Percentiles rank a stretch among this genome's conserved stretches.
These are phyloP conservation scores for Singerocomus inundabilis DNA, from an alignment of 1,284 basidiomycete species.

Conservation along the genomic window DNA sequence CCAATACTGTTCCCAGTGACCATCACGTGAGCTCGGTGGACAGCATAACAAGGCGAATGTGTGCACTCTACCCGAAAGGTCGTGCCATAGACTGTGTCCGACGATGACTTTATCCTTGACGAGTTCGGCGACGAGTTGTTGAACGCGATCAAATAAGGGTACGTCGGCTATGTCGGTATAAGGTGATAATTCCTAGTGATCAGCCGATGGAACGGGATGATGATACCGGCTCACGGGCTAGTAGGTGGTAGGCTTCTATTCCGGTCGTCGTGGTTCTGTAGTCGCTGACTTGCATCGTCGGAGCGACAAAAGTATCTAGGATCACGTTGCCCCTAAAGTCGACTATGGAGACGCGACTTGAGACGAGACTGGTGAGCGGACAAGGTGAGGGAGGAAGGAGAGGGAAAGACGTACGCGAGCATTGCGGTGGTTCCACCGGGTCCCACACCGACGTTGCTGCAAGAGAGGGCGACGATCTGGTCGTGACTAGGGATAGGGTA, in stretches of 20 bases:
- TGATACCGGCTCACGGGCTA: conserved; percentile 41
- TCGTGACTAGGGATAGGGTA: conserved; percentile 39
- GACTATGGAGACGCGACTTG: conserved; percentile 61
- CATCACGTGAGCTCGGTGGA: conserved; percentile 13
- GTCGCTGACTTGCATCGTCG: conserved; percentile 70
- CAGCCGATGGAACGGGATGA: conserved; percentile 2
- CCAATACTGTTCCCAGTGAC: conserved; percentile 52
- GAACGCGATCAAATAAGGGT: conserved; percentile 54
- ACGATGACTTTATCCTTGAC: conserved; percentile 68
- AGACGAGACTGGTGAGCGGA: conserved; percentile 19
- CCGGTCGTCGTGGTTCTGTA: conserved; percentile 73
- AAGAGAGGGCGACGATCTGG: conserved; percentile 53
- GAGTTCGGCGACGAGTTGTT: conserved; percentile 58
- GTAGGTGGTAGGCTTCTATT: conserved; percentile 55
- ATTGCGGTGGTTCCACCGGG: conserved; percentile 74
- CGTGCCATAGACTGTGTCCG: conserved; percentile 75
- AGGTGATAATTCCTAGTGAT: background rate
- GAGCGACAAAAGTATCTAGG: conserved; percentile 62
- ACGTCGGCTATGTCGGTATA: conserved; percentile 23
- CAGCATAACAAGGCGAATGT: conserved; percentile 11
- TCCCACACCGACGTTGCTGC: conserved; percentile 68
- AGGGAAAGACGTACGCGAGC: conserved; percentile 57
- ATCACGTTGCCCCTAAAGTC: conserved; percentile 58
- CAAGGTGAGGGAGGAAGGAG: conserved; percentile 4
- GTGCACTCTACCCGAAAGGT: conserved; percentile 60